These are phyloP conservation scores for Phylloporus sp. DNA, from an alignment of 768 basidiomycete species.

Conservation along the genomic window DNA sequence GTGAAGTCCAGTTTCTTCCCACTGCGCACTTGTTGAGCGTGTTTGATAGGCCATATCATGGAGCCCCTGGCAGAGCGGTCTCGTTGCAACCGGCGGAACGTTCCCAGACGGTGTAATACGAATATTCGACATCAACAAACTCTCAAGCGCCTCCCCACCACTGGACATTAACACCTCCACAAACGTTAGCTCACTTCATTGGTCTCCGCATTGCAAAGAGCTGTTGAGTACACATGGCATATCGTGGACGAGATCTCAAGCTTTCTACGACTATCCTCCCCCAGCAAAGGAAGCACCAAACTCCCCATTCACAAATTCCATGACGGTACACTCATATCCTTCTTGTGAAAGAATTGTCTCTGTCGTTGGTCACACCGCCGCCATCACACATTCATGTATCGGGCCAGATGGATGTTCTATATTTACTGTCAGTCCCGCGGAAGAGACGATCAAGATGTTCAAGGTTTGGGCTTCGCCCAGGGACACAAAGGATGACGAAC, in stretches of 20 bases:
- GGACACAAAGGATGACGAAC: conserved; percentile 15
- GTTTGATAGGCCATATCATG: conserved; percentile 58
- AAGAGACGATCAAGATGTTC: conserved; percentile 73
- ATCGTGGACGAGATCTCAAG: conserved; percentile 25
- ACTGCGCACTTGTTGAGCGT: neutral
- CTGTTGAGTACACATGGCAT: conserved; percentile 74
- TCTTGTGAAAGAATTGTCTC: conserved; percentile 49
- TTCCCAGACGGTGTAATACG: conserved; percentile 58
- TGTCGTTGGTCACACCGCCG: conserved; percentile 51
- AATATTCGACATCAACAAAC: conserved; percentile 43
- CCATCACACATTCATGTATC: conserved; percentile 58
- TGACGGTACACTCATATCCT: conserved; percentile 53
- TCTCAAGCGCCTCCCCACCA: conserved; percentile 45
- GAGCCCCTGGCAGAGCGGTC: conserved; percentile 69
- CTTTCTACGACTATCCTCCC: conserved; percentile 14
- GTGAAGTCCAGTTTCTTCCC: conserved; percentile 17
- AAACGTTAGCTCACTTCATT: conserved; percentile 59
- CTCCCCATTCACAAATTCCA: conserved; percentile 37
- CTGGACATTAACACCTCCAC: conserved; percentile 42
- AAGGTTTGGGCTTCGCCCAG: conserved; percentile 50
- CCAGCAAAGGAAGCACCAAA: conserved; percentile 19
- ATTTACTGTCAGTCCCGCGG: conserved; percentile 60
- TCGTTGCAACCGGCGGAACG: conserved; percentile 65
- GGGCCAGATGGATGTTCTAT: conserved; percentile 59
- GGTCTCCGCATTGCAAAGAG: conserved; percentile 80